These are phyloP conservation scores for Cyclocybe aegerita DNA, from an alignment of 768 basidiomycete species.

Conservation along the genomic window DNA sequence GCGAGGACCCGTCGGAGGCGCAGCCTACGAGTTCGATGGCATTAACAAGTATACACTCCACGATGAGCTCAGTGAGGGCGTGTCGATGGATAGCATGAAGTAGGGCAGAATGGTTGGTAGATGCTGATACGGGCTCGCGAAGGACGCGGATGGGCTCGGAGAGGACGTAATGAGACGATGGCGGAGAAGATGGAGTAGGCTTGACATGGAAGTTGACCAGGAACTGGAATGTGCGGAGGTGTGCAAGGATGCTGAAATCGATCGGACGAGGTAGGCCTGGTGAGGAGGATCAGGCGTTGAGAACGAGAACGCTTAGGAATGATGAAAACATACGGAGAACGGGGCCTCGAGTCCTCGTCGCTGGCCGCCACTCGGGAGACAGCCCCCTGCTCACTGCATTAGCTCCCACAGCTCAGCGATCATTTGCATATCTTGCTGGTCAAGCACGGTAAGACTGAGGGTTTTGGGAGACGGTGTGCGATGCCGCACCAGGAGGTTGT, in stretches of 20 bases:
- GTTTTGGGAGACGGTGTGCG: constrained; percentile 10
- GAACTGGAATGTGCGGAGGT: constrained; percentile 13
- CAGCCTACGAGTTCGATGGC: constrained; percentile 16
- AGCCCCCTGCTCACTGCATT: constrained; percentile 15
- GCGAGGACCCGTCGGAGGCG: constrained; percentile 13
- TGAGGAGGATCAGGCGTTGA: not conserved
- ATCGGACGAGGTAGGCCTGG: constrained; percentile 17
- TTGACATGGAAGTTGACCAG: constrained; percentile 21
- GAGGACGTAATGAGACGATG: constrained; percentile 14
- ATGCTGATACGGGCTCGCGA: no score
- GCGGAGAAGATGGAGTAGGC: constrained; percentile 12
- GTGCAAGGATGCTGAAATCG: constrained; percentile 10
- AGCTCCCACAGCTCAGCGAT: constrained; percentile 15
- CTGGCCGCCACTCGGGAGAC: constrained; percentile 15
- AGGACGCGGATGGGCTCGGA: no score
- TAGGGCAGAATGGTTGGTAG: constrained; percentile 13
- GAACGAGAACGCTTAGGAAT: not conserved
- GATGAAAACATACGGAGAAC: constrained; percentile 11
- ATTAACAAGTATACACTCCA: constrained; percentile 20
- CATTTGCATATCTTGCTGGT: constrained; percentile 9
- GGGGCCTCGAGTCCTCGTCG: constrained; percentile 7
- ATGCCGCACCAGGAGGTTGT: constrained; percentile 8
- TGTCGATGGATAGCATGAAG: no score
- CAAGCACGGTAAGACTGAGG: constrained; percentile 9
- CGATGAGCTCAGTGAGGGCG: constrained; percentile 13